These are phyloP conservation scores for Rhododendron williamsianum DNA, from an alignment of 148 eudicot species.

Conservation along the genomic window DNA sequence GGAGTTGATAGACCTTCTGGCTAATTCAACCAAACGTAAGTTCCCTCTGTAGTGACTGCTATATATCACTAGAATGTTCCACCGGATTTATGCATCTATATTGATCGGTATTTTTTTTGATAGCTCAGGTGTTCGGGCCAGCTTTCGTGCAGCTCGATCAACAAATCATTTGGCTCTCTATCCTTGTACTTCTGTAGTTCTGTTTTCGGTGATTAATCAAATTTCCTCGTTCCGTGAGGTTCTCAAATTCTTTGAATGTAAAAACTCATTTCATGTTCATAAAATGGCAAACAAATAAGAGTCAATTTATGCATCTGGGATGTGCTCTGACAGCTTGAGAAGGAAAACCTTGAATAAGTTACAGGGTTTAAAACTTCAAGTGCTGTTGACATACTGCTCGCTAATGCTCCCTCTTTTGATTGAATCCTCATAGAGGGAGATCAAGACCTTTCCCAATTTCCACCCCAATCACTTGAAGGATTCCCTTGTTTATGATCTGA, in stretches of 20 bases:
- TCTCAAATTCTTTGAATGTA: not conserved
- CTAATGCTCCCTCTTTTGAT: not conserved
- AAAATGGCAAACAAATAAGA: not conserved
- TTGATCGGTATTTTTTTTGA: not conserved
- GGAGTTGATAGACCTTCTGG: not conserved
- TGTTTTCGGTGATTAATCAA: too few relatives aligned
- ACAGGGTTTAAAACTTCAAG: not conserved
- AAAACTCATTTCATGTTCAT: not conserved
- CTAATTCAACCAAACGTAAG: not conserved
- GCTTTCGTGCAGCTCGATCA: not conserved
- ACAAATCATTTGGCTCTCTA: not conserved
- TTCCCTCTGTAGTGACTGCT: not conserved
- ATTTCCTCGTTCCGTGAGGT: not conserved
- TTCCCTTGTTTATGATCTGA: constrained; percentile 88
- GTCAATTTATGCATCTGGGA: not conserved
- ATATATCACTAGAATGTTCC: not conserved
- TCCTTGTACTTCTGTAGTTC: not conserved
- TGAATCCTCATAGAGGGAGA: constrained; percentile 62
- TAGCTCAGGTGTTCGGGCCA: not conserved
- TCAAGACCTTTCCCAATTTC: constrained; percentile 96
- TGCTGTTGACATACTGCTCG: not conserved
- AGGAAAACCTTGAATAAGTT: not conserved
- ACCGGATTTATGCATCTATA: not conserved
- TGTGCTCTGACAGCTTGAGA: not conserved
- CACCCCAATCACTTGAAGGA: constrained; percentile 77